Evolutionary conservation across 495 filamentous ascomycete species (phyloP), one percentile per base, ranked within the genome.

Genomic region (Penicillium simplicissimum): DNA sequence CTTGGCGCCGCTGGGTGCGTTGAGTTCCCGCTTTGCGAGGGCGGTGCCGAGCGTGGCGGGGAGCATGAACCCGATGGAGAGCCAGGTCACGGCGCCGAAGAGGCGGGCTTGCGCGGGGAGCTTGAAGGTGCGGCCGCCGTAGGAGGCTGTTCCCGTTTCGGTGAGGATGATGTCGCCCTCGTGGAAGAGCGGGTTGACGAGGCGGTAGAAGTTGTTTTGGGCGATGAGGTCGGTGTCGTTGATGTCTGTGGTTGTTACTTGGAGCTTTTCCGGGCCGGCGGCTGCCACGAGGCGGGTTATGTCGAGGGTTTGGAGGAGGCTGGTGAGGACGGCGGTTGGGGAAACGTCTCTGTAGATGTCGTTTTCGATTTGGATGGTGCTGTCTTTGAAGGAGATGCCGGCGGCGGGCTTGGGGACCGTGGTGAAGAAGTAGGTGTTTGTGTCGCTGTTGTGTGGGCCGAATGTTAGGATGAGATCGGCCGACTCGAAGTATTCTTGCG

Each of bases 41-140:
- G 80, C 74, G 9, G 79, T 77, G 37, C 83, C 79, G 33, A 82
- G 70, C n/a, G 73, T 74, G 8, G 79, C 79, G 11, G 75, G 77
- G 14, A 83, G 68, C 76, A 79, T 82, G 67, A 78, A 77, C 0
- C 81, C 81, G 36, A 81, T 78, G 0, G 78, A 80, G 2, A 76
- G 68, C 73, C 75, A 81, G 43, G 74, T 78, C 1, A 71, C 68
- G 19, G 74, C 71, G 36, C 62, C 63, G 59, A 82, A 72, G 54
- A 79, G 52, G 10, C 61, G 66, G 10, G 69, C 56, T 25, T 72
- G 57, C 1, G 67, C 38, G 0, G 75, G 74, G 0, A 80, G 65
- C 15, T 58, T 66, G 54, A 75, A 71, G 9, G 62, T 25, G 5
- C 72, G 66, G 38, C 71, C 64, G 10, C 77, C 77, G 58, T 72